These are phyloP conservation scores for Pythium insidiosum DNA, from an alignment of 352 stramenopile genomes.

Conservation along the genomic window DNA sequence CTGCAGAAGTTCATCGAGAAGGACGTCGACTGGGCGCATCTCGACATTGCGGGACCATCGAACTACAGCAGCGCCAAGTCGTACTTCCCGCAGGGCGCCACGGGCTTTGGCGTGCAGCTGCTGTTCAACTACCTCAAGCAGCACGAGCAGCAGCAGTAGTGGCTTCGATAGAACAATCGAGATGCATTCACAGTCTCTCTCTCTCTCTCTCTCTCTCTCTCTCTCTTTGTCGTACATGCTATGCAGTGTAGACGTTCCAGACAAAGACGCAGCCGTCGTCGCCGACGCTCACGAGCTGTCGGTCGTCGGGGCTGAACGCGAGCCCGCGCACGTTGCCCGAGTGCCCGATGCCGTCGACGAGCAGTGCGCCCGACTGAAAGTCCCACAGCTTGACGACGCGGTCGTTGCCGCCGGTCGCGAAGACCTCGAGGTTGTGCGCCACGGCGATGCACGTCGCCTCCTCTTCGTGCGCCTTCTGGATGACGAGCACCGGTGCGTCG, in stretches of 20 bases:
- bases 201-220: too few relatives aligned
- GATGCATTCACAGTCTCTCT: too few relatives aligned
- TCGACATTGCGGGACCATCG: conserved; percentile 85
- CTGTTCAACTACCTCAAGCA: conserved; percentile 83
- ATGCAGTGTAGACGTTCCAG: conserved; percentile 89
- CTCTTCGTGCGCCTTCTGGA: conserved; percentile 70
- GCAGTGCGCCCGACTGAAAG: conserved; percentile 37
- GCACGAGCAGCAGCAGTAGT: conserved; percentile 35
- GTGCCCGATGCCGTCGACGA: conserved; percentile 74
- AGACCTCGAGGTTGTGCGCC: conserved; percentile 70
- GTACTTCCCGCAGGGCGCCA: conserved; percentile 81
- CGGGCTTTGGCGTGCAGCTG: conserved; percentile 84
- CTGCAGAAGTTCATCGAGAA: conserved; percentile 86
- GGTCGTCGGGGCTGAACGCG: conserved; percentile 86
- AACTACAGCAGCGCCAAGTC: conserved; percentile 78
- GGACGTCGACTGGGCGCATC: conserved; percentile 81
- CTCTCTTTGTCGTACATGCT: too few relatives aligned
- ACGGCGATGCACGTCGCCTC: conserved; percentile 88
- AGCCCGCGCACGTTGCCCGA: conserved; percentile 68
- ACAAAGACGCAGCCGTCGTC: conserved; percentile 90
- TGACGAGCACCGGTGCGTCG: conserved; percentile 69
- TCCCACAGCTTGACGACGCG: conserved; percentile 88
- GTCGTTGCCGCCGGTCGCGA: conserved; percentile 86
- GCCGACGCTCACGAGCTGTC: conserved; percentile 87
- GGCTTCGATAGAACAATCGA: too few relatives aligned